Percentiles rank a stretch among this genome's conserved stretches.
phyloP scores from a whole-genome alignment of 495 filamentous ascomycete genomes.

The Daldinia caldariorum region DNA sequence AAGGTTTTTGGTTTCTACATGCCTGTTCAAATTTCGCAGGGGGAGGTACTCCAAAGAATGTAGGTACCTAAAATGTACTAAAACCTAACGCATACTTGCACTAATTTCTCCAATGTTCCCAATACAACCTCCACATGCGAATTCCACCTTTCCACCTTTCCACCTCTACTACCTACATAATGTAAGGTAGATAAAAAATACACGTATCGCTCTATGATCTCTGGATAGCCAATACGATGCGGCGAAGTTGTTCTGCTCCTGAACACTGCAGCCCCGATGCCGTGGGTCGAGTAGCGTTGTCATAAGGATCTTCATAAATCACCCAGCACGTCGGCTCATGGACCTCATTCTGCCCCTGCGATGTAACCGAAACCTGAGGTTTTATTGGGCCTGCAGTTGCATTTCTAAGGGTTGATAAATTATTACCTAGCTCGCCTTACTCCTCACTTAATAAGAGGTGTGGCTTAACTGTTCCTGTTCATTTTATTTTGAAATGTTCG shows the following conservation, averaged over 20 bases:
- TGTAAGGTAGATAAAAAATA: not conserved
- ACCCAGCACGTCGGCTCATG: slow-evolving; percentile 31
- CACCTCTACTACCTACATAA: no score
- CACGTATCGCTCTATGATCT: not conserved
- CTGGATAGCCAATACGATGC: not conserved
- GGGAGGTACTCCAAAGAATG: no score
- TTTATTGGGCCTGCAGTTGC: slow-evolving; percentile 28
- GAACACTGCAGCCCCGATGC: slow-evolving; percentile 12
- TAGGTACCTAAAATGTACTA: no score
- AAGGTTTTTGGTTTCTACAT: no score
- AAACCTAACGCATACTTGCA: no score
- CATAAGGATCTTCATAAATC: slow-evolving; percentile 42
- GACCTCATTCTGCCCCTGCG: slow-evolving; percentile 23
- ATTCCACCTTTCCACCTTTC: not conserved
- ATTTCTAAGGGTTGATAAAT: slow-evolving; percentile 31
- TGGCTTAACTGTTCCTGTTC: slow-evolving; percentile 14
- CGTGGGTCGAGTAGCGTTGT: slow-evolving; percentile 13
- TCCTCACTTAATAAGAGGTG: slow-evolving; percentile 5
- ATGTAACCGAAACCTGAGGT: slow-evolving; percentile 34
- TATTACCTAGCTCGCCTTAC: slow-evolving; percentile 21
- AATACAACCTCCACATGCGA: not conserved
- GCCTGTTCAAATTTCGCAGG: no score
- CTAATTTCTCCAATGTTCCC: no score
- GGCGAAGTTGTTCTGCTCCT: slow-evolving; percentile 1
- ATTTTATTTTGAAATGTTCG: slow-evolving; percentile 4